Conservation (phyloP, 1,284 basidiomycete species). For the Apiotrichum siamense region DNA sequence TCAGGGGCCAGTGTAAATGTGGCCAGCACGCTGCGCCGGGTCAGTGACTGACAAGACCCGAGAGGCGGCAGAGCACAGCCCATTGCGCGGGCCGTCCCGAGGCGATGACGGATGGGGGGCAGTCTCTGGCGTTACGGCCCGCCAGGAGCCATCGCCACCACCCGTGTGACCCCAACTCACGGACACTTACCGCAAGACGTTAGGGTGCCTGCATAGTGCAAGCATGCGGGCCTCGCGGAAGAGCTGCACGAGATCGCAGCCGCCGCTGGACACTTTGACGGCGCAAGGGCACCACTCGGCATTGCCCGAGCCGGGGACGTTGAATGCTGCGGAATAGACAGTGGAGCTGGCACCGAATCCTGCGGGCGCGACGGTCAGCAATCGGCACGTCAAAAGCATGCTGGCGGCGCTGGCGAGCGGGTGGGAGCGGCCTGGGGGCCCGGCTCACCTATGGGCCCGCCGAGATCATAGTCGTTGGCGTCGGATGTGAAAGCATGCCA, state of each 20-base stretch:
- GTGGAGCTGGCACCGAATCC: conserved; percentile 43
- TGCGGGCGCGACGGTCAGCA: conserved; percentile 3
- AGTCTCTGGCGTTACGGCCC: too few species aligned
- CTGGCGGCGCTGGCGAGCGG: too few species aligned
- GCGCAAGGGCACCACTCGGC: conserved; percentile 26
- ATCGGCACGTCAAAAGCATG: too few species aligned
- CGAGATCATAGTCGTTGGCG: conserved; percentile 35
- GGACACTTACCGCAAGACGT: conserved; percentile 35
- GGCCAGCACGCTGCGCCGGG: conserved; percentile 30
- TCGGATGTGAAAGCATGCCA: conserved; percentile 30
- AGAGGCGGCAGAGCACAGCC: background rate
- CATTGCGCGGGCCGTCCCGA: background rate
- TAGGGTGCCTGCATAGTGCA: conserved; percentile 35
- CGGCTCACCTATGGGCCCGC: conserved; percentile 29
- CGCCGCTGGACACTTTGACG: conserved; percentile 37
- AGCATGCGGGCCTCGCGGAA: conserved; percentile 34
- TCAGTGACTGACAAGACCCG: background rate
- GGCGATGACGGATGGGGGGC: too few species aligned
- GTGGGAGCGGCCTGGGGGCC: too few species aligned
- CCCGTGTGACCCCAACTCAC: too few species aligned
- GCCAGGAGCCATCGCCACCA: too few species aligned
- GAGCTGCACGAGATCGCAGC: conserved; percentile 30
- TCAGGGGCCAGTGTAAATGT: conserved; percentile 42
- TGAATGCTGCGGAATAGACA: conserved; percentile 35
- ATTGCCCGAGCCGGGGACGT: conserved; percentile 2